Evolutionary conservation across 768 basidiomycete species (phyloP).

Genomic region (Leccinum disarticulatum): DNA sequence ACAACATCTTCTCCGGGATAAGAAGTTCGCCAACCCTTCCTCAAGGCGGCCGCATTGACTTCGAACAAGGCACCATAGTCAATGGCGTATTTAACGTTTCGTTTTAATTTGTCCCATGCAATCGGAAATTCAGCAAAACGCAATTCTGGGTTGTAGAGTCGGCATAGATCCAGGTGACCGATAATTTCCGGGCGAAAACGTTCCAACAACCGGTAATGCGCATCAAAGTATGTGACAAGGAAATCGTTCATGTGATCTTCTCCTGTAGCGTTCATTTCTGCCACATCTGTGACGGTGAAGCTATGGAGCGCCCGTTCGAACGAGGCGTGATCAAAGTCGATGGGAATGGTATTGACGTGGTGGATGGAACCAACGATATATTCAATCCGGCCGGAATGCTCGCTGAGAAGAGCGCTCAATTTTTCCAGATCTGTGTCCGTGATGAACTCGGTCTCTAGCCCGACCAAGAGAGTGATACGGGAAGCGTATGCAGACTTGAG

Average conservation of each 20-base stretch:
- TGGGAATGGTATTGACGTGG: conserved; percentile 83
- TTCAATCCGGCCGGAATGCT: conserved; percentile 57
- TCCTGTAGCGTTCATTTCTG: conserved; percentile 23
- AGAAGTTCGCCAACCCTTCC: conserved; percentile 84
- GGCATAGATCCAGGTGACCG: conserved; percentile 92
- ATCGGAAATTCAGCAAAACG: conserved; percentile 53
- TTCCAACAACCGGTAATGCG: conserved; percentile 69
- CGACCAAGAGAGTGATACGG: conserved; percentile 78
- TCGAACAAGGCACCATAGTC: conserved; percentile 92
- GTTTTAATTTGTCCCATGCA: conserved; percentile 63
- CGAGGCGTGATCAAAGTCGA: conserved; percentile 84
- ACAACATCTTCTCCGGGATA: conserved; percentile 84
- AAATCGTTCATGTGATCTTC: conserved; percentile 43
- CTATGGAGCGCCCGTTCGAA: conserved; percentile 60
- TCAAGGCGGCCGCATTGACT: conserved; percentile 86
- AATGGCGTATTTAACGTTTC: conserved; percentile 74
- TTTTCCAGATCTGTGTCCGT: conserved; percentile 60
- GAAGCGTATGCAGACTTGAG: conserved; percentile 61
- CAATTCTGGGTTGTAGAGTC: conserved; percentile 73
- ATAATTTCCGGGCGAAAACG: conserved; percentile 83
- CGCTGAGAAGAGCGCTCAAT: conserved; percentile 52
- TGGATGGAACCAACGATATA: conserved; percentile 94
- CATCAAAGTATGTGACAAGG: conserved; percentile 77
- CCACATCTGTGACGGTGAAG: conserved; percentile 34
- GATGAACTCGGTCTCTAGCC: conserved; percentile 92